These are phyloP conservation scores for Pseudogymnoascus sp. DNA, from an alignment of 2,329 filamentous ascomycete genomes.

Conservation along the genomic window DNA sequence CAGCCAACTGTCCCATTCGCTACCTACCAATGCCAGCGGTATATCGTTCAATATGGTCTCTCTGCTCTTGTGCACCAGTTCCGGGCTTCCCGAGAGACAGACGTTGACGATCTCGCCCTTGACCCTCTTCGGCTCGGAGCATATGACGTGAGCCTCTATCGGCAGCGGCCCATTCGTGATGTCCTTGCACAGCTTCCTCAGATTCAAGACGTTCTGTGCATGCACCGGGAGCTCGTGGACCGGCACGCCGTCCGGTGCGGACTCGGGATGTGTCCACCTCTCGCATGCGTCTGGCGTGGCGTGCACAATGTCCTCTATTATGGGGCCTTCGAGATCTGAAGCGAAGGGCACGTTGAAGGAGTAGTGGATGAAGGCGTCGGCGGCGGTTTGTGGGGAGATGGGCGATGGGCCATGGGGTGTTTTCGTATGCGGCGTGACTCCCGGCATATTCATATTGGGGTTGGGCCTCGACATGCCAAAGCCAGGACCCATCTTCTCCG, in stretches of 20 bases:
- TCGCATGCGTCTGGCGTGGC: constrained; percentile 80
- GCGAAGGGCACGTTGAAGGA: constrained; percentile 97
- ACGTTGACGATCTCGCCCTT: constrained; percentile 74
- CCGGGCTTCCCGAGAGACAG: constrained; percentile 78
- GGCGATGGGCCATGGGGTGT: constrained; percentile 44
- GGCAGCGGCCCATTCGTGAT: constrained; percentile 64
- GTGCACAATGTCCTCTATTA: constrained; percentile 90
- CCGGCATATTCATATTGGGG: constrained; percentile 2
- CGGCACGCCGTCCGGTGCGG: constrained; percentile 73
- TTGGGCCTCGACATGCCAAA: constrained; percentile 53
- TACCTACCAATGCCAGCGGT: constrained; percentile 79
- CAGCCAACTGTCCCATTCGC: neutral
- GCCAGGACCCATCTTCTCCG: constrained; percentile 60
- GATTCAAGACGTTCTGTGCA: constrained; percentile 70
- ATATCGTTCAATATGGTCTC: constrained; percentile 87
- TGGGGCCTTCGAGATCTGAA: constrained; percentile 83
- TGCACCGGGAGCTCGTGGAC: constrained; percentile 90
- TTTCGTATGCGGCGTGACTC: constrained; percentile 24
- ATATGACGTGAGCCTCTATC: constrained; percentile 76
- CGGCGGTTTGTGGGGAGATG: constrained; percentile 59
- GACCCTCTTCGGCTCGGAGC: constrained; percentile 66
- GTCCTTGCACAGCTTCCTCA: constrained; percentile 73
- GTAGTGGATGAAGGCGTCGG: constrained; percentile 76
- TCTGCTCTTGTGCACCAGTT: constrained; percentile 81
- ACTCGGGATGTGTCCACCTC: constrained; percentile 88